A percentile compares a stretch with the other conserved stretches of the same genome.
Evolutionary conservation across 345 rosid genomes (phyloP).

Genomic region (Eucalyptus camaldulensis): DNA sequence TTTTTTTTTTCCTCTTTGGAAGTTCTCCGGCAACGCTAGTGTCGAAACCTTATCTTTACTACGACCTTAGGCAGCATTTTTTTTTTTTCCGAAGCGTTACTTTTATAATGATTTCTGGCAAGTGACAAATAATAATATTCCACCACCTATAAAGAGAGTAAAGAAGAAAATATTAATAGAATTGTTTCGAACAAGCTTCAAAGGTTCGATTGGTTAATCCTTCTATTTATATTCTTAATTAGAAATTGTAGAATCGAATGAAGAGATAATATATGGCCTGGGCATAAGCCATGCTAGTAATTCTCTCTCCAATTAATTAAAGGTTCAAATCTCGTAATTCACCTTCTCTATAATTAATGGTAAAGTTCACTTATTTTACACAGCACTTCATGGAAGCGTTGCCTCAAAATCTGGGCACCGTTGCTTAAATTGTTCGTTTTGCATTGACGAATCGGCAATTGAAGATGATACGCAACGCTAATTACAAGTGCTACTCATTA

Average conservation of each 20-base stretch:
- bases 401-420: neutral
- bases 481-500: neutral
- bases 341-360: neutral
- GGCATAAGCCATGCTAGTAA: neutral
- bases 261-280: neutral
- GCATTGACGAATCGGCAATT: neutral
- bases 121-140: neutral
- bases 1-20: neutral
- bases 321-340: neutral
- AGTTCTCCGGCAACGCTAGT: neutral
- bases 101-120: too few species aligned
- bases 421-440: neutral
- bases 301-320: neutral
- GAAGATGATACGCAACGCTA: neutral
- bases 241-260: neutral
- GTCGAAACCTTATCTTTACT: neutral
- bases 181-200: neutral
- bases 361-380: neutral
- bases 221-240: neutral
- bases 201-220: neutral
- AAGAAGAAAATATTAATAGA: neutral
- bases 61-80: neutral
- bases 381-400: neutral
- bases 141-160: neutral
- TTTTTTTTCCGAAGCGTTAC: too few species aligned